Conservation (phyloP, 768 basidiomycete species). For the Pleurotus citrinopileatus region DNA sequence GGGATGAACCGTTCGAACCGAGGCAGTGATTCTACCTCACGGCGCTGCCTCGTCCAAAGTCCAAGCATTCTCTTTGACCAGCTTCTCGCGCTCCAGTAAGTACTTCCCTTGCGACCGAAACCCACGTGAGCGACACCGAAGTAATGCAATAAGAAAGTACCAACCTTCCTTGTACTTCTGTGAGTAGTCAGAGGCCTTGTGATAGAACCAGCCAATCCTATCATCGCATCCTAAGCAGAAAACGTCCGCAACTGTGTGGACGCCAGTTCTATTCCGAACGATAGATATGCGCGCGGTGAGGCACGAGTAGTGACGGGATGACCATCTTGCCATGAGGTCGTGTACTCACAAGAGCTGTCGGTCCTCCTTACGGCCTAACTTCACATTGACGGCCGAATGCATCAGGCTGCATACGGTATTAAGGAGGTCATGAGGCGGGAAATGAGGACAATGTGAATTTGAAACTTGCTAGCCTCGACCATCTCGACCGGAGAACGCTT, state of each 20-base stretch:
- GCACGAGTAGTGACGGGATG: slow-evolving; percentile 4
- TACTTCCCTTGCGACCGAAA: slow-evolving; percentile 58
- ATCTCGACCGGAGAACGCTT: slow-evolving; percentile 80
- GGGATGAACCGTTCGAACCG: no score
- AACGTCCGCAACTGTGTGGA: slow-evolving; percentile 78
- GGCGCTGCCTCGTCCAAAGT: slow-evolving; percentile 43
- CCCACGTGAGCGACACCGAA: neutral
- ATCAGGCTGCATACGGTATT: slow-evolving; percentile 49
- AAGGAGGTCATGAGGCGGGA: neutral
- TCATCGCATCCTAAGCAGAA: slow-evolving; percentile 80
- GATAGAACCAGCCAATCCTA: slow-evolving; percentile 79
- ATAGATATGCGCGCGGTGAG: slow-evolving; percentile 5
- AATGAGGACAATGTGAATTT: slow-evolving; percentile 3
- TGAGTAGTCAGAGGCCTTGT: slow-evolving; percentile 68
- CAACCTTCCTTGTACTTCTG: slow-evolving; percentile 88
- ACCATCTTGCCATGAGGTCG: neutral
- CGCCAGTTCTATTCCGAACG: slow-evolving; percentile 56
- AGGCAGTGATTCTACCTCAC: no score
- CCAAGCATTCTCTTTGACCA: slow-evolving; percentile 84
- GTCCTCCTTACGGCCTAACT: slow-evolving; percentile 71
- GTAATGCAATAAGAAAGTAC: slow-evolving; percentile 15
- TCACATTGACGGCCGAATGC: slow-evolving; percentile 76
- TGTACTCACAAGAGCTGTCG: slow-evolving; percentile 60
- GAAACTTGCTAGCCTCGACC: slow-evolving; percentile 73
- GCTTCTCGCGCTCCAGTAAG: slow-evolving; percentile 73